Base-by-base conservation (phyloP, 176 grass and related monocot genomes). In the Alopecurus myosuroides region DNA sequence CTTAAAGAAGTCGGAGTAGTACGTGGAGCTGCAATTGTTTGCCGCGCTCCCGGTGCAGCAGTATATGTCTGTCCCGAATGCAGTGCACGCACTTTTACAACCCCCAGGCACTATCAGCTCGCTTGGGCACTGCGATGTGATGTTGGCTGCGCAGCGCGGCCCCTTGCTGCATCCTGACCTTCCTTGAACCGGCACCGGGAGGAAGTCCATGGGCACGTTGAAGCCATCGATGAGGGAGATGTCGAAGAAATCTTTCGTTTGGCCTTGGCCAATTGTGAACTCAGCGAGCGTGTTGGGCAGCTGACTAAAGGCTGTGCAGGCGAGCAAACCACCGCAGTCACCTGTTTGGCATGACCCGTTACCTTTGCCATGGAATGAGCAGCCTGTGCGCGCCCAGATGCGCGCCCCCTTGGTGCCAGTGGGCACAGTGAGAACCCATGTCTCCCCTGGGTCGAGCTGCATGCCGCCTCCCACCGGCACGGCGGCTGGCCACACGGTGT, bases 191-290 rank as follows among this genome's bases (percentile, higher is more conserved):
- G 15, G 90, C 82, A 41, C 9, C 10, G 39, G 39, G 8, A 85
- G 11, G 80, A 92, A 69, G n/a, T 73, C 46, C 78, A 92, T 82
- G 14, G 82, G 83, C 48, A 92, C 82, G 71, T 92, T 92, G 90
- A 85, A 92, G 10, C 86, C 90, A 15, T 89, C 18, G 11, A 68
- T 9, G 5, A 77, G 77, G 77, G 77, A 88, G 77, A 85, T 77
- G 50, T 91, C 23, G 33, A 81, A 74, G 14, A 6, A 74, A 41
- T 41, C 39, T 41, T 41, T 41, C 2, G 2, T 41, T 41, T 41
- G 39, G 9, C 9, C 39, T n/a, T n/a, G n/a, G 39, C 39, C 39
- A 41, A 41, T 41, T 41, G 39, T 41, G 39, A 1, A 41, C 39
- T 41, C 39, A 0, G 39, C 9, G 39, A 41, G 36, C 36, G 36